These are phyloP conservation scores for Pontederia crassipes DNA, from an alignment of 176 grass and related monocot genomes.

Conservation along the genomic window DNA sequence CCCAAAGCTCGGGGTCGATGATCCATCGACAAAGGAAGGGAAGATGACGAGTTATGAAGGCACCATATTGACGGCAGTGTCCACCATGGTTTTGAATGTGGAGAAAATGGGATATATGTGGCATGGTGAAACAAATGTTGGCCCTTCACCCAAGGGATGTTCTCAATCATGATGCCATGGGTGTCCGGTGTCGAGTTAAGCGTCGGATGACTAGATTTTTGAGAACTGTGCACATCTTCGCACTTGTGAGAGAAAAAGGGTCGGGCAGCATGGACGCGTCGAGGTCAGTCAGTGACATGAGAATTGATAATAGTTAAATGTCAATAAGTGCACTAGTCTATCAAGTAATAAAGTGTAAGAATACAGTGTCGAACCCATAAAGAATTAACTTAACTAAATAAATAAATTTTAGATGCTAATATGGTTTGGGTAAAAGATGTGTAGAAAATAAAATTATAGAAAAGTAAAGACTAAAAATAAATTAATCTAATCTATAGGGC, in stretches of 20 bases:
- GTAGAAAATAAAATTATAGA: too few relatives aligned
- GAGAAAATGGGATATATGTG: conserved; percentile 2
- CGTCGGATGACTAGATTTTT: conserved; percentile 12
- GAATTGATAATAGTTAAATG: too few relatives aligned
- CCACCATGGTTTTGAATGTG: too few relatives aligned
- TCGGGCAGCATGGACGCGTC: background rate
- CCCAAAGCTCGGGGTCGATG: too few relatives aligned
- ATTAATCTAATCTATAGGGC: too few relatives aligned
- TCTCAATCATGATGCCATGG: conserved; percentile 19
- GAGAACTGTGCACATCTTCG: conserved; percentile 22
- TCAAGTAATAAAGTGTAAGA: too few relatives aligned
- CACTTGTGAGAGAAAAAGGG: conserved; percentile 7
- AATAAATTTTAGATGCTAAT: too few relatives aligned
- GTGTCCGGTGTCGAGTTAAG: conserved; percentile 13
- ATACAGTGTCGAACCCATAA: too few relatives aligned
- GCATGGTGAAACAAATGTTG: conserved; percentile 8
- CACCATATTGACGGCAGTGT: conserved; percentile 9
- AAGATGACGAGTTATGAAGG: conserved; percentile 8
- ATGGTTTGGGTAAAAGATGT: too few relatives aligned
- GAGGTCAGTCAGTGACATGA: background rate
- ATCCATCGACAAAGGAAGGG: background rate
- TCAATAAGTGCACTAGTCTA: too few relatives aligned
- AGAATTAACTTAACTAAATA: too few relatives aligned
- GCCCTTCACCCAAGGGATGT: conserved; percentile 18
- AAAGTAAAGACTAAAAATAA: too few relatives aligned